These are phyloP conservation scores for Panellus pusillus DNA, from an alignment of 768 basidiomycete genomes.

Conservation along the genomic window DNA sequence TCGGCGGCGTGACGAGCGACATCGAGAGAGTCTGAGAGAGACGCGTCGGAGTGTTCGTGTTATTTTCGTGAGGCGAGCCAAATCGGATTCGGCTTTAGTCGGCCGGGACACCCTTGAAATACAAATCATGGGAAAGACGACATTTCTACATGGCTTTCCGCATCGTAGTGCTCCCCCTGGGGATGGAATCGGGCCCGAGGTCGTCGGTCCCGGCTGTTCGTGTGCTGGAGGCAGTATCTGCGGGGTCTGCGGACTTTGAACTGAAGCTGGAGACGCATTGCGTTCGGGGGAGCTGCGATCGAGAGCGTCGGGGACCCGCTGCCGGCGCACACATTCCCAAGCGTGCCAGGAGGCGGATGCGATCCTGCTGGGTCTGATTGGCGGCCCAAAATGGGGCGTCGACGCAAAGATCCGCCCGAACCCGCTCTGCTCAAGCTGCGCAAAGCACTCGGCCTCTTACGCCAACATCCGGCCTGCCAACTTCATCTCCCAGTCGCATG, in stretches of 20 bases:
- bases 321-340: conserved; percentile 77
- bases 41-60: too few relatives aligned
- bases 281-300: conserved; percentile 93
- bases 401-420: conserved; percentile 89
- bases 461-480: conserved; percentile 98
- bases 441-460: conserved; percentile 91
- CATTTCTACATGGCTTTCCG: conserved; percentile 65
- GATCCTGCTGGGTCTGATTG: conserved; percentile 91
- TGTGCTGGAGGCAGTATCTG: conserved; percentile 73
- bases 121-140: too few relatives aligned
- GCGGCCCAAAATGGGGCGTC: conserved; percentile 99
- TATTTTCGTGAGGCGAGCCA: too few relatives aligned
- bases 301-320: conserved; percentile 85
- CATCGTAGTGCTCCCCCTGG: conserved; percentile 90
- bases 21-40: too few relatives aligned
- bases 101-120: too few relatives aligned
- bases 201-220: conserved; percentile 78
- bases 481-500: conserved; percentile 90
- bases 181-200: conserved; percentile 97
- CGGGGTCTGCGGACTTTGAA: conserved; percentile 59
- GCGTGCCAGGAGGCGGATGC: conserved; percentile 95
- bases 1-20: conserved; percentile 86
- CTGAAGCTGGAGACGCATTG: conserved; percentile 72
- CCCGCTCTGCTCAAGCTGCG: conserved; percentile 85
- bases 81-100: too few relatives aligned